Percentiles rank a stretch among this genome's conserved stretches.
phyloP scores from a whole-genome alignment of 371 early-diverging fungal genomes.

The Chytridium lagenaria region DNA sequence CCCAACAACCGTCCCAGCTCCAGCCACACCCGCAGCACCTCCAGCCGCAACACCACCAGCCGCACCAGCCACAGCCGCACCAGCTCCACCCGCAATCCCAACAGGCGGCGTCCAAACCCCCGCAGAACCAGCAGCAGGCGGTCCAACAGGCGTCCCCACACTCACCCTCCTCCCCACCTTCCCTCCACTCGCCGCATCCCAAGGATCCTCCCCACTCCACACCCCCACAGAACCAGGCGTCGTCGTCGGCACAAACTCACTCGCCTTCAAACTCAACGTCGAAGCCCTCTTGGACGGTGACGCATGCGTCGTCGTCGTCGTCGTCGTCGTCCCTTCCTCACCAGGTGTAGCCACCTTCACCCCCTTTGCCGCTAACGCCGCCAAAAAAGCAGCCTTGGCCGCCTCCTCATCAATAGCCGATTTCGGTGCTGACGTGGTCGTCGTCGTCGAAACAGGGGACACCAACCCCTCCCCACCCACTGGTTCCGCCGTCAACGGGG shows the following conservation, averaged over 20 bases:
- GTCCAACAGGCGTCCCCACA: conserved; percentile 26
- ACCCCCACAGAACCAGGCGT: not conserved
- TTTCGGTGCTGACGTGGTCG: not conserved
- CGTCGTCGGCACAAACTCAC: conserved; percentile 28
- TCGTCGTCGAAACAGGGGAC: not conserved
- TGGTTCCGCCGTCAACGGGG: conserved; percentile 18
- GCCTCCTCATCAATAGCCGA: conserved; percentile 16
- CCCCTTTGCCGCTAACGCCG: conserved; percentile 38
- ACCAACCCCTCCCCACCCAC: not conserved
- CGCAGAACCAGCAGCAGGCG: conserved; percentile 23
- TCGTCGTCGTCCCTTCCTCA: not conserved
- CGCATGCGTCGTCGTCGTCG: not conserved
- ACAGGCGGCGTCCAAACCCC: conserved; percentile 10
- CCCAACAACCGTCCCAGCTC: conserved; percentile 8
- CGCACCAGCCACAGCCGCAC: not conserved
- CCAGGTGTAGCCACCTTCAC: conserved; percentile 30
- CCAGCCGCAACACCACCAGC: conserved; percentile 15
- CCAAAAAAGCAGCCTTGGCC: conserved; percentile 38
- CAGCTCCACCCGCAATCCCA: conserved; percentile 20
- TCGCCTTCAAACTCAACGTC: conserved; percentile 25
- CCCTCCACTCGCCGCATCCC: conserved; percentile 1
- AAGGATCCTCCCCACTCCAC: not conserved
- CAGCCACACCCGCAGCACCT: conserved; percentile 20
- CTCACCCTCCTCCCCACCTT: conserved; percentile 4
- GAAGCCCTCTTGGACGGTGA: conserved; percentile 25